Conservation (phyloP, 2,329 filamentous ascomycete species). For the Aureobasidium mangrovei region DNA sequence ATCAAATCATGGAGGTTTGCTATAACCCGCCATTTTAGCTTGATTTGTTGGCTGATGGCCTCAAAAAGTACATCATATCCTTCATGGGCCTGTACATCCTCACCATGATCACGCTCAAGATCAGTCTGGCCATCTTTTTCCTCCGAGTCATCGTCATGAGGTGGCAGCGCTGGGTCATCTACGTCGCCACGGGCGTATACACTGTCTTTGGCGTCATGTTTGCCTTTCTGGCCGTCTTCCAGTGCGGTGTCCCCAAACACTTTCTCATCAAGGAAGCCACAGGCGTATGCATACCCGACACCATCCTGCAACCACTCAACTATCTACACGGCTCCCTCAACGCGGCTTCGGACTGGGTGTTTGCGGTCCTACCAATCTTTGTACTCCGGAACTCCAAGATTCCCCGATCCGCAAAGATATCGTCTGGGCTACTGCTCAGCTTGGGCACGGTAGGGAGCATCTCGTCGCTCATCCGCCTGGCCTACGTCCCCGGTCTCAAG, state of each 20-base stretch:
- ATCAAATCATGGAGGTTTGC: constrained; percentile 4
- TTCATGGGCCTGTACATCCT: constrained; percentile 32
- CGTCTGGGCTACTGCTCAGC: constrained; percentile 32
- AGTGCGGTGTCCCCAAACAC: constrained; percentile 9
- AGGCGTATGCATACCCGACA: background rate
- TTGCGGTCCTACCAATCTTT: constrained; percentile 29
- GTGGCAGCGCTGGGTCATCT: constrained; percentile 30
- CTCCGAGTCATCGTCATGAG: constrained; percentile 31
- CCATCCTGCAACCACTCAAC: background rate
- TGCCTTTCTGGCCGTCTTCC: constrained; percentile 20
- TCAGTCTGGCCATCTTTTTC: constrained; percentile 39
- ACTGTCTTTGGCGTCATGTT: constrained; percentile 29
- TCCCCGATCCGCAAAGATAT: constrained; percentile 32
- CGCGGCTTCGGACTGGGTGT: constrained; percentile 28
- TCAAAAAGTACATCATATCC: constrained; percentile 26
- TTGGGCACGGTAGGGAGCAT: constrained; percentile 27
- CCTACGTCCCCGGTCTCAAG: constrained; percentile 18
- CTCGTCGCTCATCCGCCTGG: constrained; percentile 20
- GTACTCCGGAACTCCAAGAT: constrained; percentile 18
- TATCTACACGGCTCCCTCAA: constrained; percentile 26
- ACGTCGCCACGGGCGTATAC: constrained; percentile 18
- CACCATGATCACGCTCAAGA: constrained; percentile 34
- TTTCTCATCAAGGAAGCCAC: constrained; percentile 1
- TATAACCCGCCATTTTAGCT: background rate
- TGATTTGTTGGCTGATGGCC: constrained; percentile 16